Percentiles rank a stretch among this genome's conserved stretches.
phyloP scores from a whole-genome alignment of 1,284 basidiomycete species.

The Leccinum pallidistipes region DNA sequence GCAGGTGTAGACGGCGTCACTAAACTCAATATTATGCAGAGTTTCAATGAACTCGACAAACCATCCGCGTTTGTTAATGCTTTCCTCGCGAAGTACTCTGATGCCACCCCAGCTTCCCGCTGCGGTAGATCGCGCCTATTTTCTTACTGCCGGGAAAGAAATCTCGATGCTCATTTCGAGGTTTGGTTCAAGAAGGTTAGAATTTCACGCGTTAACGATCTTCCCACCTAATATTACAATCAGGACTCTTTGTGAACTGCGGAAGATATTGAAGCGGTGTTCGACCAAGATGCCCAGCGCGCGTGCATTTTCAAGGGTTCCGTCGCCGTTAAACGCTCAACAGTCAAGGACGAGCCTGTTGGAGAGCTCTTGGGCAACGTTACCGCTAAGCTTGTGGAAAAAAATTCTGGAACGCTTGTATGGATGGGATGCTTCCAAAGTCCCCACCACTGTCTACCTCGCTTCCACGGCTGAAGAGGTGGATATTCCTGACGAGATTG shows the following conservation, averaged over 20 bases:
- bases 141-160: conserved; percentile 98
- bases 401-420: conserved; percentile 57
- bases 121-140: conserved; percentile 93
- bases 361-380: conserved; percentile 91
- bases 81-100: conserved; percentile 87
- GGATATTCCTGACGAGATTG: conserved; percentile 47
- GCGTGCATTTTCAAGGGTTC: conserved; percentile 98
- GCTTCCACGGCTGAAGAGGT: conserved; percentile 45
- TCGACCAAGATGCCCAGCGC: conserved; percentile 97
- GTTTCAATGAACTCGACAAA: conserved; percentile 82
- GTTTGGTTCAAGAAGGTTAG: conserved; percentile 98
- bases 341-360: conserved; percentile 90
- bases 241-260: conserved; percentile 97
- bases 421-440: too few relatives aligned
- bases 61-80: conserved; percentile 75
- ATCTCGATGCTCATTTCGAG: conserved; percentile 87
- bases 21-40: conserved; percentile 90
- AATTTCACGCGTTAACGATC: conserved; percentile 6
- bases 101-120: conserved; percentile 86
- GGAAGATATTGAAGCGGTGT: conserved; percentile 97
- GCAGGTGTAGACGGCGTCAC: conserved; percentile 84
- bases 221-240: conserved; percentile 18
- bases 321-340: conserved; percentile 88
- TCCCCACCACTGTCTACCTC: conserved; percentile 89
- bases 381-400: conserved; percentile 75